Evolutionary conservation across 306 rosid genomes (phyloP).

Genomic region (Cucurbita ficifolia): DNA sequence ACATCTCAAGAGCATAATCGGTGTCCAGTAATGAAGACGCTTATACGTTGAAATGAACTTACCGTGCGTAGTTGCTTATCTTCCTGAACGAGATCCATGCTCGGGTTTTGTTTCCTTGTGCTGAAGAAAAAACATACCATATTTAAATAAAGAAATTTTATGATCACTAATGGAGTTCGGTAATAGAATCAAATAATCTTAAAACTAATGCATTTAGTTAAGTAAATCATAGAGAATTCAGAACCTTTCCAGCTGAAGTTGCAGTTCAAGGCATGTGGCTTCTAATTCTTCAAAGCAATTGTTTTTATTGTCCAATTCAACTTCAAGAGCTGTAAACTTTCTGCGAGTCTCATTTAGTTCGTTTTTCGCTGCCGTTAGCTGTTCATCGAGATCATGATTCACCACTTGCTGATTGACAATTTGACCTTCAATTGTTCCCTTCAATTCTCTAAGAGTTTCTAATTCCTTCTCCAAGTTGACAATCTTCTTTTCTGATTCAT

Average conservation of each 20-base stretch:
- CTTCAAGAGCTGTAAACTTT: conserved; percentile 47
- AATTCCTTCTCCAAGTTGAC: conserved; percentile 26
- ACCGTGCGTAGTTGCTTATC: conserved; percentile 49
- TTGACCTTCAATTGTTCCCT: conserved; percentile 28
- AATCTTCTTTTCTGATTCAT: conserved; percentile 38
- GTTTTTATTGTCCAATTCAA: conserved; percentile 43
- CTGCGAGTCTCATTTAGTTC: conserved; percentile 39
- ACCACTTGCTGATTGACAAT: conserved; percentile 18
- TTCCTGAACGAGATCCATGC: conserved; percentile 19
- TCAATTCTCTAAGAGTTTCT: conserved; percentile 25
- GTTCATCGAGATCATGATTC: conserved; percentile 31
- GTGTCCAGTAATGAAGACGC: neutral
- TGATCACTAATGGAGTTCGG: neutral
- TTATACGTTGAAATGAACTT: conserved; percentile 25
- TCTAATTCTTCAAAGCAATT: conserved; percentile 59
- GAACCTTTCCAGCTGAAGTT: conserved; percentile 74
- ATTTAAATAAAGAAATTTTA: neutral
- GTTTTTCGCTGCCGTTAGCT: conserved; percentile 32
- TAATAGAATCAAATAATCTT: neutral
- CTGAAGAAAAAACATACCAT: conserved; percentile 22
- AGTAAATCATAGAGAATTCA: conserved; percentile 5
- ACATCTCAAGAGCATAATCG: neutral
- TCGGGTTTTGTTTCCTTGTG: conserved; percentile 21
- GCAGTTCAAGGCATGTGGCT: conserved; percentile 58
- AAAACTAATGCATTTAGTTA: neutral